These are phyloP conservation scores for Alnus glutinosa DNA, from an alignment of 306 rosid genomes.

Conservation along the genomic window DNA sequence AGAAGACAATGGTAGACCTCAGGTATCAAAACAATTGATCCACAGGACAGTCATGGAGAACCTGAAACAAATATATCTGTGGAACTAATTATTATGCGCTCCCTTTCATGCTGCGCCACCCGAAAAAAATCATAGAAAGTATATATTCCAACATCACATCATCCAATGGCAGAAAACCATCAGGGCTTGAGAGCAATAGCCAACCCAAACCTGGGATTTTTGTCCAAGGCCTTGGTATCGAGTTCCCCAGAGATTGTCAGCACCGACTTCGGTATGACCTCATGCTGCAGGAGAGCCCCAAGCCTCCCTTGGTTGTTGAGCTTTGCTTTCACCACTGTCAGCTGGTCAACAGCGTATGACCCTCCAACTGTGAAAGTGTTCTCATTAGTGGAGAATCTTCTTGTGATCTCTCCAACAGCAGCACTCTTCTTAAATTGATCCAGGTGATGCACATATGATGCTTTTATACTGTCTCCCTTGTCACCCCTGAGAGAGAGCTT, in stretches of 20 bases:
- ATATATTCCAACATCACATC: conserved; percentile 24
- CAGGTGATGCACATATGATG: conserved; percentile 73
- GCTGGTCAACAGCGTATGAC: conserved; percentile 65
- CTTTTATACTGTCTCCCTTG: conserved; percentile 85
- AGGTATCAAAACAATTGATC: conserved; percentile 44
- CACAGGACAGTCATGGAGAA: conserved; percentile 37
- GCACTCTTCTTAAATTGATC: conserved; percentile 74
- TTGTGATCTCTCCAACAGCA: conserved; percentile 72
- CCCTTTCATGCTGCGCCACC: conserved; percentile 58
- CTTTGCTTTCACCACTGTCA: conserved; percentile 80
- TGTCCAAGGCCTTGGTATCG: conserved; percentile 84
- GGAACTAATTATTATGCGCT: conserved; percentile 73
- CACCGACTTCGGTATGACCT: conserved; percentile 81
- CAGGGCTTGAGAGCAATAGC: conserved; percentile 90
- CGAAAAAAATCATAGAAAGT: conserved; percentile 50
- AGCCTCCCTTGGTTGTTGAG: conserved; percentile 82
- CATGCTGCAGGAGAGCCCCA: conserved; percentile 88
- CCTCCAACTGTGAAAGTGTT: conserved; percentile 92
- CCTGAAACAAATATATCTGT: conserved; percentile 42
- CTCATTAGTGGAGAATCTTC: conserved; percentile 83
- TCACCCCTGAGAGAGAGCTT: conserved; percentile 59
- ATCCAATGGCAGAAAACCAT: conserved; percentile 28
- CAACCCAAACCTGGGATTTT: conserved; percentile 81
- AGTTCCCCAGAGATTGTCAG: conserved; percentile 89
- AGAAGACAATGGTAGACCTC: conserved; percentile 29